phyloP scores from a whole-genome alignment of 2,329 filamentous ascomycete genomes.

The Cladobotryum mycophilum region DNA sequence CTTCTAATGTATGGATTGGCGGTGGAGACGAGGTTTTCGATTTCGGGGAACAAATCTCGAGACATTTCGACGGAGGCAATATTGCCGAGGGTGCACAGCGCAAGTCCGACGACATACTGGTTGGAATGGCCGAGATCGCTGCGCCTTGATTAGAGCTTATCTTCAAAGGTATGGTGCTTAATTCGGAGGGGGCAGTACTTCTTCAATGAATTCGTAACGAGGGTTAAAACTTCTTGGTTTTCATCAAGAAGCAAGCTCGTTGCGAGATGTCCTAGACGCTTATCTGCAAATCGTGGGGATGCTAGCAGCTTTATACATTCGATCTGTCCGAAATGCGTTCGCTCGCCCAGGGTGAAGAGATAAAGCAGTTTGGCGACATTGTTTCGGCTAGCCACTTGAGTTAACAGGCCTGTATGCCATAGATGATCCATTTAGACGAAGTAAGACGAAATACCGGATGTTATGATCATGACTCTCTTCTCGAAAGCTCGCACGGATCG shows the following conservation, averaged over 20 bases:
- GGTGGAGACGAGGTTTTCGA: constrained; percentile 85
- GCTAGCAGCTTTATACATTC: constrained; percentile 97
- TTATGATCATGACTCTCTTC: constrained; percentile 93
- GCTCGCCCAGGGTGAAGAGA: constrained; percentile 93
- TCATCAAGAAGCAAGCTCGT: constrained; percentile 95
- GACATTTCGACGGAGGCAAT: constrained; percentile 99
- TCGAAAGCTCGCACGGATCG: constrained; percentile 93
- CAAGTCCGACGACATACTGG: constrained; percentile 95
- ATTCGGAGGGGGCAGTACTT: constrained; percentile 54
- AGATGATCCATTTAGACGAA: constrained; percentile 20
- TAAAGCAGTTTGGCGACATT: constrained; percentile 98
- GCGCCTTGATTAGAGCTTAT: constrained; percentile 13
- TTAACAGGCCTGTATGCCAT: too few species aligned
- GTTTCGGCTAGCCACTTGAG: constrained; percentile 62
- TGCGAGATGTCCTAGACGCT: constrained; percentile 88
- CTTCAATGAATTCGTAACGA: constrained; percentile 96
- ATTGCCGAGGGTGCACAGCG: constrained; percentile 92
- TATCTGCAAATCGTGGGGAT: constrained; percentile 95
- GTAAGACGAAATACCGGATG: constrained; percentile 65
- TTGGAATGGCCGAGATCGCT: constrained; percentile 96
- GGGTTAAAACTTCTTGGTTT: constrained; percentile 94
- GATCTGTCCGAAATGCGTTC: constrained; percentile 98
- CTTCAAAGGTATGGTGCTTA: neutral
- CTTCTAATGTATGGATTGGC: constrained; percentile 97
- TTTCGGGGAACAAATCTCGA: constrained; percentile 90